These are phyloP conservation scores for Secale cereale DNA, from an alignment of 176 grass and related monocot genomes.

Conservation along the genomic window DNA sequence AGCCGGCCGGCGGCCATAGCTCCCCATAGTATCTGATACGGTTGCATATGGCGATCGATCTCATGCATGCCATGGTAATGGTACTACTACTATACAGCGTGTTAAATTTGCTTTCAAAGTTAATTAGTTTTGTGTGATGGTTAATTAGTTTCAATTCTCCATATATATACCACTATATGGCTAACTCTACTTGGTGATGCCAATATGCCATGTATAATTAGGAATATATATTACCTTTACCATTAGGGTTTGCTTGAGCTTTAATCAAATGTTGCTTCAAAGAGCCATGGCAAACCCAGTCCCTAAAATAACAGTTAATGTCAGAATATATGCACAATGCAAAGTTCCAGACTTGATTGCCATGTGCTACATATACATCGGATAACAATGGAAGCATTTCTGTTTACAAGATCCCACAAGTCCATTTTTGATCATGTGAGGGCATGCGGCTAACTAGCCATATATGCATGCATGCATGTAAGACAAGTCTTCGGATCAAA, in stretches of 20 bases:
- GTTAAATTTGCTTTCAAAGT: constrained; percentile 11
- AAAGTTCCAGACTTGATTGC: constrained; percentile 11
- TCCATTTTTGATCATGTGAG: constrained; percentile 25
- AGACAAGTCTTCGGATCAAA: constrained; percentile 12
- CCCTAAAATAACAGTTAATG: constrained; percentile 23
- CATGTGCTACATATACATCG: neutral
- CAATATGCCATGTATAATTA: constrained; percentile 27
- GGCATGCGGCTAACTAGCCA: neutral
- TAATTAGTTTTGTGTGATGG: constrained; percentile 29
- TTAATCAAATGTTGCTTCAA: constrained; percentile 39
- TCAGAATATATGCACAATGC: constrained; percentile 30
- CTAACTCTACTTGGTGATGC: constrained; percentile 29
- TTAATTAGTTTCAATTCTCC: neutral
- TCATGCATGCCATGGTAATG: constrained; percentile 23
- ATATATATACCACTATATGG: constrained; percentile 11
- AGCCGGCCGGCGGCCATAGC: neutral
- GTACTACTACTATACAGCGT: neutral
- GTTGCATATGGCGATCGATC: constrained; percentile 18
- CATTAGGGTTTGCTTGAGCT: constrained; percentile 52
- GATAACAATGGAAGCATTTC: neutral
- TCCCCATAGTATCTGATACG: neutral
- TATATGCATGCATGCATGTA: neutral
- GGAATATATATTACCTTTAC: constrained; percentile 5
- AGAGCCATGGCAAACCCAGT: constrained; percentile 33
- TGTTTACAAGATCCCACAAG: neutral